Percentiles rank a stretch among this genome's conserved stretches.
These are phyloP conservation scores for Saccharomycopsis microspora DNA, from an alignment of 805 yeast genomes.

Conservation along the genomic window DNA sequence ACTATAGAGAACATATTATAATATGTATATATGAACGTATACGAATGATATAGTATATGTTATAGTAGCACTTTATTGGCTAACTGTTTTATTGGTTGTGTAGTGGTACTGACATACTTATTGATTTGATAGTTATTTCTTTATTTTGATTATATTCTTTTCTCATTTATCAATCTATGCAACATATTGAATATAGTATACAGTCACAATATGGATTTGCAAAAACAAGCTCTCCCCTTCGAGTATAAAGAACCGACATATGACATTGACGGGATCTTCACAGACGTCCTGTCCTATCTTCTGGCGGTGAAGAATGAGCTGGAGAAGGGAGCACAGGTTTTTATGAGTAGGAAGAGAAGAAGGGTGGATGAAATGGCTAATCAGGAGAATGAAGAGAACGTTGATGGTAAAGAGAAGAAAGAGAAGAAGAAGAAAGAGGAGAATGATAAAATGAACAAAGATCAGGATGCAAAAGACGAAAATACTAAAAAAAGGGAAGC, in stretches of 20 bases:
- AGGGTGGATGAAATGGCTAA: conserved; percentile 21
- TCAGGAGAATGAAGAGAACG: conserved; percentile 15
- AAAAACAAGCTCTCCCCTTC: conserved; percentile 12
- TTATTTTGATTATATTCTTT: no score
- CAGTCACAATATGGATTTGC: conserved; percentile 8
- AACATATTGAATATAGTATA: no score
- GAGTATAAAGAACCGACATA: conserved; percentile 3
- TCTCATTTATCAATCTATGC: no score
- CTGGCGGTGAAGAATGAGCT: conserved; percentile 12
- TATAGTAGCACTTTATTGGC: no score
- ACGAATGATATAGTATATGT: no score
- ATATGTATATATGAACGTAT: no score
- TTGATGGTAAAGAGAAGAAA: background rate
- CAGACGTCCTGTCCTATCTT: conserved; percentile 13
- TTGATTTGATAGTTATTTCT: no score
- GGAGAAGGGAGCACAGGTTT: conserved; percentile 1
- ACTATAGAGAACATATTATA: no score
- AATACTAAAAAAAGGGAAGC: background rate
- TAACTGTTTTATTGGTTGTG: no score
- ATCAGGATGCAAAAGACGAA: background rate
- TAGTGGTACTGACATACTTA: no score
- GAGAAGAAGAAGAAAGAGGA: background rate
- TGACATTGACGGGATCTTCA: conserved; percentile 1
- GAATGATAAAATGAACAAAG: background rate
- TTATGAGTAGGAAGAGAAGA: background rate